Conservation (phyloP, 441 rosid species). For the Brassica balearica region DNA sequence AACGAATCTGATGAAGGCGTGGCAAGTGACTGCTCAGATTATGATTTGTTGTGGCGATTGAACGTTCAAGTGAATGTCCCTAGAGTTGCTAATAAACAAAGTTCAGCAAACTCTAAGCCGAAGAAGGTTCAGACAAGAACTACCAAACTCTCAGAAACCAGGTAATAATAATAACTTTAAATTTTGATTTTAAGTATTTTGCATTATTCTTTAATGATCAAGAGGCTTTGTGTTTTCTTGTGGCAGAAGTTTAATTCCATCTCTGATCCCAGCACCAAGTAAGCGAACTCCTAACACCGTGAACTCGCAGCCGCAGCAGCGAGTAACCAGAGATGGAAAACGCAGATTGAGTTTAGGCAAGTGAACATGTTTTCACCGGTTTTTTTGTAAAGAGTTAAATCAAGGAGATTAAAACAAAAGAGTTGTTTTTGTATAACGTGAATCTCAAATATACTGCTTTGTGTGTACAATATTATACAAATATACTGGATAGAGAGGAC, state of each 20-base stretch:
- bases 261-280: conserved; percentile 69
- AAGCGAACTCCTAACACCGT: conserved; percentile 52
- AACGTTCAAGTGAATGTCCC: conserved; percentile 62
- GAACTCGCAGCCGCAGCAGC: conserved; percentile 42
- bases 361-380: conserved; percentile 43
- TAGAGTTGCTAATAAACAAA: conserved; percentile 51
- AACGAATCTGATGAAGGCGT: conserved; percentile 63
- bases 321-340: conserved; percentile 50
- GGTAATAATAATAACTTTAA: conserved; percentile 49
- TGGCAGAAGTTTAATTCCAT: conserved; percentile 75
- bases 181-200: neutral
- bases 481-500: neutral
- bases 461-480: conserved; percentile 16
- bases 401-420: neutral
- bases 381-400: conserved; percentile 29
- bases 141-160: conserved; percentile 58
- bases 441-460: conserved; percentile 15
- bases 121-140: conserved; percentile 59
- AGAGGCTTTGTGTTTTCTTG: conserved; percentile 12
- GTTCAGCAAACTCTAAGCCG: conserved; percentile 46
- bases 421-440: conserved; percentile 30
- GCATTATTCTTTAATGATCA: neutral
- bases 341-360: conserved; percentile 59
- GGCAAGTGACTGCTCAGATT: conserved; percentile 67
- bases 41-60: conserved; percentile 57